These are phyloP conservation scores for Pterocarpus macrocarpus DNA, from an alignment of 306 rosid species.

Conservation along the genomic window DNA sequence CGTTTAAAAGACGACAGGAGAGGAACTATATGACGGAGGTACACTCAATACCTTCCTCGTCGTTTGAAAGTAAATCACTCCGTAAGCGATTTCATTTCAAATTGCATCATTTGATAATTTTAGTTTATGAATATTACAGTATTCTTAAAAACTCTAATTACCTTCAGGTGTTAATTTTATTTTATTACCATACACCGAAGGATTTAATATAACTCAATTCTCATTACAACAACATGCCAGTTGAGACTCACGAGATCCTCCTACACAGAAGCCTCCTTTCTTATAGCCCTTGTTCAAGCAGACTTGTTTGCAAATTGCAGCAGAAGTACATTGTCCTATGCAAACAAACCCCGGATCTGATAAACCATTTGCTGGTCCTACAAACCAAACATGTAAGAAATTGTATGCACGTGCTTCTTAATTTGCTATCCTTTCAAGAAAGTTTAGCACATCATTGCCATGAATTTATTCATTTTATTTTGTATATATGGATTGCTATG, in stretches of 20 bases:
- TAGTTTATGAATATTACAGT: too few relatives aligned
- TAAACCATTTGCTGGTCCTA: not conserved
- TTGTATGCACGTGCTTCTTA: not conserved
- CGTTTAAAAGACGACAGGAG: too few relatives aligned
- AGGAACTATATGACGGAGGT: too few relatives aligned
- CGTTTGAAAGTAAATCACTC: too few relatives aligned
- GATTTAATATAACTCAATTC: not conserved
- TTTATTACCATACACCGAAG: not conserved
- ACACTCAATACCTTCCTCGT: too few relatives aligned
- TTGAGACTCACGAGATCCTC: not conserved
- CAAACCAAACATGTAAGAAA: not conserved
- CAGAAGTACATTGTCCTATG: not conserved
- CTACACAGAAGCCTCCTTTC: not conserved
- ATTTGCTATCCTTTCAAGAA: not conserved
- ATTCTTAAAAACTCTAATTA: not conserved
- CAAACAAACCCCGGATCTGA: not conserved
- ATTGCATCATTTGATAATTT: too few relatives aligned
- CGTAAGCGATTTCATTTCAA: too few relatives aligned
- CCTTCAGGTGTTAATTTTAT: not conserved
- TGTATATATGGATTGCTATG: too few relatives aligned
- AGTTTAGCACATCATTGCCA: not conserved
- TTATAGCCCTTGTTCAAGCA: not conserved
- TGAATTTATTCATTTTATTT: not conserved
- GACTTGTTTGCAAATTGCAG: not conserved
- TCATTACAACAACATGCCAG: not conserved